Evolutionary conservation across 345 rosid genomes (phyloP).

Genomic region (Cardamine resedifolia): DNA sequence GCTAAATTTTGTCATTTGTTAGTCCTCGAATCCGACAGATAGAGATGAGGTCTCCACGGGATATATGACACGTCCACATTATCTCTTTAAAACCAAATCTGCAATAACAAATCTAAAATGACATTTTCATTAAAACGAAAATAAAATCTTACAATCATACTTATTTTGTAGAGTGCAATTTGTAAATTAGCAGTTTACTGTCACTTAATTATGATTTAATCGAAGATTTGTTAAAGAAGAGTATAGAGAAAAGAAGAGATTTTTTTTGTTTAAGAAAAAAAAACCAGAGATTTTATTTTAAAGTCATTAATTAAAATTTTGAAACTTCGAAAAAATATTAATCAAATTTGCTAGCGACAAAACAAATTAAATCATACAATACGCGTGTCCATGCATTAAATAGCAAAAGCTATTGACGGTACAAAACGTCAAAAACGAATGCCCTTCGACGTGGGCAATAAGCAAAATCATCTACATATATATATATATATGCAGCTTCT

Average conservation of each 20-base stretch:
- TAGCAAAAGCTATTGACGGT: constrained; percentile 35
- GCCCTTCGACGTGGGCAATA: constrained; percentile 31
- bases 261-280: neutral
- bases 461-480: neutral
- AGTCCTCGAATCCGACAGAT: constrained; percentile 19
- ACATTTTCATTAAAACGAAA: neutral
- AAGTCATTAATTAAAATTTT: neutral
- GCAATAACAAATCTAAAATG: neutral
- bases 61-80: constrained; percentile 13
- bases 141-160: neutral
- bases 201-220: neutral
- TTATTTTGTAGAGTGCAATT: neutral
- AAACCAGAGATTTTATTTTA: neutral
- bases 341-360: neutral
- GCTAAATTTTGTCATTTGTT: constrained; percentile 31
- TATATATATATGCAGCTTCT: constrained; percentile 25
- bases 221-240: neutral
- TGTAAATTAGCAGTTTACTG: neutral
- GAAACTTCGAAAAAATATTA: neutral
- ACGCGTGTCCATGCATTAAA: constrained; percentile 35
- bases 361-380: constrained; percentile 17
- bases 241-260: neutral
- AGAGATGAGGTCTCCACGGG: constrained; percentile 2
- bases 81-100: neutral
- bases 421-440: constrained; percentile 36